A percentile compares a stretch with the other conserved stretches of the same genome.
Conservation (phyloP, 257 asterid genomes). For the Solanum tacnaense region DNA sequence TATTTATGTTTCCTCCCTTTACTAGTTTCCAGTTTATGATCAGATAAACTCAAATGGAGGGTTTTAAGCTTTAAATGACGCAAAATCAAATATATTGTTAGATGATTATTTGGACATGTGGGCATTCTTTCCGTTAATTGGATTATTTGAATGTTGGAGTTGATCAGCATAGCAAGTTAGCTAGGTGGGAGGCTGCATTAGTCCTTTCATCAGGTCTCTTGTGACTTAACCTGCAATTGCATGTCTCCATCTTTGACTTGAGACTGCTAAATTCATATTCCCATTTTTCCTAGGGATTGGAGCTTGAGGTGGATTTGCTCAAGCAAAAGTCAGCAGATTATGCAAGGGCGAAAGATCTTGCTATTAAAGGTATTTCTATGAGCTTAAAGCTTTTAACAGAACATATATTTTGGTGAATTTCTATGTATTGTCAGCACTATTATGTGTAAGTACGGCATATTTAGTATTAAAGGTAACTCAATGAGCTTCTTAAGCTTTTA, state of each 20-base stretch:
- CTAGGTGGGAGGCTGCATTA: not conserved
- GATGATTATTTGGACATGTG: not conserved
- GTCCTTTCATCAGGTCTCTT: not conserved
- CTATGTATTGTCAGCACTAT: not conserved
- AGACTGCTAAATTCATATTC: not conserved
- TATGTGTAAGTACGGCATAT: not conserved
- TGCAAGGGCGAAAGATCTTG: conserved; percentile 69
- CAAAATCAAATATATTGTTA: not conserved
- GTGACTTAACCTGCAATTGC: not conserved
- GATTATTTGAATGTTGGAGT: not conserved
- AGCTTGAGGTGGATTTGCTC: conserved; percentile 63
- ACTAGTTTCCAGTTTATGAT: not conserved
- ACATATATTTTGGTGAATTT: not conserved
- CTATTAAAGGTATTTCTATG: conserved; percentile 48
- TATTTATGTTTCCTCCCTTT: not conserved
- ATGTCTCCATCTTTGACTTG: not conserved
- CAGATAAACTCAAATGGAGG: not conserved
- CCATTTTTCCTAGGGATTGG: conserved; percentile 34
- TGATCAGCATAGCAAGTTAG: not conserved
- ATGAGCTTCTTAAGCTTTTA: not conserved
- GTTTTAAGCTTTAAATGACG: not conserved
- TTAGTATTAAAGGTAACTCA: not conserved
- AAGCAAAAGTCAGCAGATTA: conserved; percentile 60
- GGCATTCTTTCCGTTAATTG: not conserved
- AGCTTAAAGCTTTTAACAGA: not conserved